These are phyloP conservation scores for Candolleomyces efflorescens DNA, from an alignment of 768 basidiomycete genomes.

Conservation along the genomic window DNA sequence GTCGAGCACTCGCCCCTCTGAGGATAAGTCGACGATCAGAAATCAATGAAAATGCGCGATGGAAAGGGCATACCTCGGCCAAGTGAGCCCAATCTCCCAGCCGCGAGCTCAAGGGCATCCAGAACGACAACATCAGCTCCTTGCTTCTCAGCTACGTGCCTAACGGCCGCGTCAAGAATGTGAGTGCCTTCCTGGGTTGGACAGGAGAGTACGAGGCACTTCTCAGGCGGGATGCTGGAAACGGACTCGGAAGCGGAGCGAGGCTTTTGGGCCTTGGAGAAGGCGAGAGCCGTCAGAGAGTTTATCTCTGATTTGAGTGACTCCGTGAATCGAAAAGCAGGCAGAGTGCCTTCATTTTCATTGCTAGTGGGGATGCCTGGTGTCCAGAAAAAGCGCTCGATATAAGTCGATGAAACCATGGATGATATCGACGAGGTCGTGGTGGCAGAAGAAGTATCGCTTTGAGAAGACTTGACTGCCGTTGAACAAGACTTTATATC, in stretches of 20 bases:
- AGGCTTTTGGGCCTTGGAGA: neutral
- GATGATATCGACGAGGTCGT: neutral
- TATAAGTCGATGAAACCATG: neutral
- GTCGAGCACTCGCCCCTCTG: neutral
- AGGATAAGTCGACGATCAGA: too few species aligned
- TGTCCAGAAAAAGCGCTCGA: neutral
- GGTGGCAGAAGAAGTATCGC: too few species aligned
- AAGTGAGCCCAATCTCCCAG: constrained; percentile 9
- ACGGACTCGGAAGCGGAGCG: neutral
- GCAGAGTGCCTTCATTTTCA: neutral
- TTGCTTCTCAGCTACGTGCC: constrained; percentile 2
- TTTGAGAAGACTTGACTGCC: too few species aligned
- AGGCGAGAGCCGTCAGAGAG: neutral
- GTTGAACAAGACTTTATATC: too few species aligned
- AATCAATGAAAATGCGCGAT: neutral
- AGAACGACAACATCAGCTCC: constrained; percentile 11
- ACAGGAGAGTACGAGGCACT: neutral
- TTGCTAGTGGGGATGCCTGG: neutral
- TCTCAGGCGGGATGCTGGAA: neutral
- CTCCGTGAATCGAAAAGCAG: neutral
- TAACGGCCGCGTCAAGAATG: constrained; percentile 10
- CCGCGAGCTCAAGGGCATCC: constrained; percentile 14
- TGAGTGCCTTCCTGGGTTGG: constrained; percentile 4
- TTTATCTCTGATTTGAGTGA: neutral
- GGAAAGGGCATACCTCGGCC: constrained; percentile 9